phyloP scores from a whole-genome alignment of 2,329 filamentous ascomycete genomes.

The Pyricularia sp. region DNA sequence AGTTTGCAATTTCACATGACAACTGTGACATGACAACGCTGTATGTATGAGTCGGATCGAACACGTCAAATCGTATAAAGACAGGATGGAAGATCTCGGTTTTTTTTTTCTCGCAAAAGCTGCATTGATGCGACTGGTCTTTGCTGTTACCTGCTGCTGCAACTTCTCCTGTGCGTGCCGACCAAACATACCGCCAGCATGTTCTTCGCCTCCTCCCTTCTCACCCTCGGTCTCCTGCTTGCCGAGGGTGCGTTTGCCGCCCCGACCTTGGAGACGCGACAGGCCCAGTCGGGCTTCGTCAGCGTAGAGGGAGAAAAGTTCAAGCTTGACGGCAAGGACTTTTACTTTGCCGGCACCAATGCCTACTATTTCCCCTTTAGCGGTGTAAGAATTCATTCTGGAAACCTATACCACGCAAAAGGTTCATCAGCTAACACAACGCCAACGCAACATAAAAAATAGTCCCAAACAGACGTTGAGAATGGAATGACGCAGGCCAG shows the following conservation, averaged over 20 bases:
- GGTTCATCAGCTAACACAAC: neutral
- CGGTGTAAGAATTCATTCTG: constrained; percentile 22
- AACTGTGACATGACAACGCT: neutral
- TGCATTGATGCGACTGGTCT: no score
- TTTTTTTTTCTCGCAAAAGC: no score
- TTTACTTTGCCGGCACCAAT: constrained; percentile 44
- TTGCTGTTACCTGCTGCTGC: neutral
- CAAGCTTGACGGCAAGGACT: constrained; percentile 38
- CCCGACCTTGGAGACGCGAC: neutral
- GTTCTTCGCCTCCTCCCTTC: neutral
- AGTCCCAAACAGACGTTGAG: constrained; percentile 35
- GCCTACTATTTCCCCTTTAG: constrained; percentile 44
- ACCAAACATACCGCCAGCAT: constrained; percentile 1
- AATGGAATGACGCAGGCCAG: constrained; percentile 49
- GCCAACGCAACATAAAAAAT: neutral
- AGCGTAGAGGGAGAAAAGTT: constrained; percentile 36
- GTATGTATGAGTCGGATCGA: neutral
- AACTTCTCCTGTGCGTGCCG: neutral
- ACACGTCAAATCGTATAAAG: neutral
- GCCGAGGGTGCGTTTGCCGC: constrained; percentile 1
- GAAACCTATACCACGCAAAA: neutral
- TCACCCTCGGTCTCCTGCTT: constrained; percentile 3
- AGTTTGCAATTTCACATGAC: neutral
- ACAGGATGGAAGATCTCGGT: no score
- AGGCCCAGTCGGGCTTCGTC: constrained; percentile 28